A percentile compares a stretch with the other conserved stretches of the same genome.
phyloP scores from a whole-genome alignment of 768 basidiomycete species.

The Cubamyces lactineus region DNA sequence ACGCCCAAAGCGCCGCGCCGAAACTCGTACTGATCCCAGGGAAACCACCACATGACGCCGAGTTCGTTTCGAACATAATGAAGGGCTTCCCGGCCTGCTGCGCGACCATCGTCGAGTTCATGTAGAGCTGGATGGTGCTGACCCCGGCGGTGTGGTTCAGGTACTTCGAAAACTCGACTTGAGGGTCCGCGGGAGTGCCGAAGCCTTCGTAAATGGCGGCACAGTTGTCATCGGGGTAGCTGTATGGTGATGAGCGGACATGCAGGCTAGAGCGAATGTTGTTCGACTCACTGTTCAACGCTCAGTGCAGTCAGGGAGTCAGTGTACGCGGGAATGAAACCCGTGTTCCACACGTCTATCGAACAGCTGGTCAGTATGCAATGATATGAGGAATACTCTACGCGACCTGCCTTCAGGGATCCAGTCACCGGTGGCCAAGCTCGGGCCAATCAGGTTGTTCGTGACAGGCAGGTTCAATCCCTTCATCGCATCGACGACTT shows the following conservation, averaged over 20 bases:
- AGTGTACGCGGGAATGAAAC: slow-evolving; percentile 33
- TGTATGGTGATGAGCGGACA: slow-evolving; percentile 19
- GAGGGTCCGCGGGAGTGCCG: slow-evolving; percentile 37
- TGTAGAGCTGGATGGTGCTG: slow-evolving; percentile 41
- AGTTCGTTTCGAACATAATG: slow-evolving; percentile 58
- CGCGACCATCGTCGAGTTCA: slow-evolving; percentile 39
- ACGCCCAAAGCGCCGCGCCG: slow-evolving; percentile 52
- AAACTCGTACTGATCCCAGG: slow-evolving; percentile 54
- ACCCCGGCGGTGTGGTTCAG: slow-evolving; percentile 47
- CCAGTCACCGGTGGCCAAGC: slow-evolving; percentile 38
- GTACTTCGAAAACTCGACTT: slow-evolving; percentile 45
- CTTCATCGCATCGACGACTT: slow-evolving; percentile 30
- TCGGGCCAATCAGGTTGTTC: slow-evolving; percentile 38
- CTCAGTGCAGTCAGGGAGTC: slow-evolving; percentile 42
- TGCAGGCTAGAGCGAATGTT: neutral
- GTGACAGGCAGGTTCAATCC: slow-evolving; percentile 27
- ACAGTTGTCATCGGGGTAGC: slow-evolving; percentile 43
- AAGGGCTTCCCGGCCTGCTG: slow-evolving; percentile 42
- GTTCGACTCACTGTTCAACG: slow-evolving; percentile 41
- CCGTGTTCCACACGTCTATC: slow-evolving; percentile 37
- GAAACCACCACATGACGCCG: slow-evolving; percentile 59
- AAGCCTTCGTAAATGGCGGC: slow-evolving; percentile 33
- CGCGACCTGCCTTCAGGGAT: slow-evolving; percentile 29
- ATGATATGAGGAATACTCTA: neutral
- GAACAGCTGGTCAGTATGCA: neutral